phyloP scores from a whole-genome alignment of 2,329 filamentous ascomycete species.

The Ustilaginoidea virens region DNA sequence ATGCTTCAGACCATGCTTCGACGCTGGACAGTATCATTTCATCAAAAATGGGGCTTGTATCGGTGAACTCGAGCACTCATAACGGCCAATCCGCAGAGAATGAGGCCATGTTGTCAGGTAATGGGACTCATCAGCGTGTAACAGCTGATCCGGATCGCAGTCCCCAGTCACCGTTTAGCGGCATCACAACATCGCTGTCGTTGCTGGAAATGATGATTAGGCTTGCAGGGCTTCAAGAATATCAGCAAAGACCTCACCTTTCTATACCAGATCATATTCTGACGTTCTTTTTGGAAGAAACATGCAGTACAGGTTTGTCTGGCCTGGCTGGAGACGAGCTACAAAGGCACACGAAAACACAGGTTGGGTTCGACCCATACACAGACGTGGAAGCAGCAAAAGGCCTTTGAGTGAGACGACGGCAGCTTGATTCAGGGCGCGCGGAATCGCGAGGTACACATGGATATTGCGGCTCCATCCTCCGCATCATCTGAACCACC shows the following conservation, averaged over 20 bases:
- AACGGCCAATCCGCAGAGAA: no score
- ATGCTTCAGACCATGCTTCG: background rate
- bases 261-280: conserved; percentile 79
- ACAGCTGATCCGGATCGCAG: conserved; percentile 14
- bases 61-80: no score
- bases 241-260: conserved; percentile 80
- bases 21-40: background rate
- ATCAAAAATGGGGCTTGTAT: no score
- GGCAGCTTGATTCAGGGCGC: no score
- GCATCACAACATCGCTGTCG: conserved; percentile 46
- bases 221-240: conserved; percentile 76
- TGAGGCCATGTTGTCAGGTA: no score
- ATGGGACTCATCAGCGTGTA: no score
- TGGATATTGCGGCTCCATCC: conserved; percentile 11
- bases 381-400: no score
- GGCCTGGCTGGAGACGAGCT: conserved; percentile 29
- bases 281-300: conserved; percentile 65
- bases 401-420: background rate
- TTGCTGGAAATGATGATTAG: conserved; percentile 81
- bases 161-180: conserved; percentile 31
- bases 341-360: conserved; percentile 29
- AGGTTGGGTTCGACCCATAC: conserved; percentile 42
- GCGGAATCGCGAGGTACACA: no score
- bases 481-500: conserved; percentile 25
- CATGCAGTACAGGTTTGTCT: conserved; percentile 33